These are phyloP conservation scores for Suillus subluteus DNA, from an alignment of 768 basidiomycete genomes.

Conservation along the genomic window DNA sequence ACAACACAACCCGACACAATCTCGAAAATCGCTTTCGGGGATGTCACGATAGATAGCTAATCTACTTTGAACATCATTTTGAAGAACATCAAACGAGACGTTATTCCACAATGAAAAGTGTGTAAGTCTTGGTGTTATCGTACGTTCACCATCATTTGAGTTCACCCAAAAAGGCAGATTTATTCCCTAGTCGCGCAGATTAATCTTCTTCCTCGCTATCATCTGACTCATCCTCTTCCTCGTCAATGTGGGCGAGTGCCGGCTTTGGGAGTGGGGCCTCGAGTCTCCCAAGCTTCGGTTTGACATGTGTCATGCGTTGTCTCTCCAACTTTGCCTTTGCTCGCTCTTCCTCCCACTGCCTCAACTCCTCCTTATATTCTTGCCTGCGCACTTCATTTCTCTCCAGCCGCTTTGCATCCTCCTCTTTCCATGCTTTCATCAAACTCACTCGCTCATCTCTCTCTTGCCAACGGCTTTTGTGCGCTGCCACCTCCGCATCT, in stretches of 20 bases:
- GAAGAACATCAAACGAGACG: background rate
- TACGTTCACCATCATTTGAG: background rate
- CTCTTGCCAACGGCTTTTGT: background rate
- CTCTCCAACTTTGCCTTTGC: background rate
- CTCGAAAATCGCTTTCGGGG: background rate
- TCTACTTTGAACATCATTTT: background rate
- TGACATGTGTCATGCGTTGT: background rate
- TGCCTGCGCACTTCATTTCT: background rate
- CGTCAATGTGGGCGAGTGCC: background rate
- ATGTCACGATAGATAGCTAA: background rate
- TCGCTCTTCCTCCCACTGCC: background rate
- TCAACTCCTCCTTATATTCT: conserved; percentile 1
- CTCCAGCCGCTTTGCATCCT: background rate
- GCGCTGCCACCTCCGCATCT: background rate
- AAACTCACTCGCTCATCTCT: background rate
- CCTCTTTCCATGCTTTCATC: background rate
- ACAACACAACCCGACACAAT: background rate
- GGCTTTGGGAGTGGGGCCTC: background rate
- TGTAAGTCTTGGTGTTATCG: too few species aligned
- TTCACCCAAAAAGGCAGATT: background rate
- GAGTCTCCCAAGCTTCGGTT: background rate
- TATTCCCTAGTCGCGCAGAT: too few species aligned
- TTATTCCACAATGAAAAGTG: background rate
- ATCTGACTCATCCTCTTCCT: background rate
- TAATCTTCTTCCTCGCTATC: background rate